phyloP scores from a whole-genome alignment of 1,284 basidiomycete species.

The Irpex sp. region DNA sequence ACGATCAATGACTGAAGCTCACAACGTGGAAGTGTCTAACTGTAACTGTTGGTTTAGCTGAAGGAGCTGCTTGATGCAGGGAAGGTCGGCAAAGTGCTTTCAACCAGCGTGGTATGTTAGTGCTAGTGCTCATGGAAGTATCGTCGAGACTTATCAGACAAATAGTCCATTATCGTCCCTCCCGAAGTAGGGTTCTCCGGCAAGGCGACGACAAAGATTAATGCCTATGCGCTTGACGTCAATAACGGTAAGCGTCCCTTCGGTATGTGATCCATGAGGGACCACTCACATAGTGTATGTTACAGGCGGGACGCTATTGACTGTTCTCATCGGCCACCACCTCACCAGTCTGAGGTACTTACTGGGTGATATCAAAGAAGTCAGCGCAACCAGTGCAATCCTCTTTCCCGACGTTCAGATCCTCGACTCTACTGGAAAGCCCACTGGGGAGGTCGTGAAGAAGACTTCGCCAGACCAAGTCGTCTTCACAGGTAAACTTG shows the following conservation, averaged over 20 bases:
- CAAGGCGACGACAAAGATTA: neutral
- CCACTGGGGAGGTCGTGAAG: constrained; percentile 19
- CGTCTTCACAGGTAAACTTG: constrained; percentile 23
- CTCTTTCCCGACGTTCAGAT: constrained; percentile 24
- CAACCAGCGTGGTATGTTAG: constrained; percentile 22
- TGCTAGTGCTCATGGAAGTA: neutral
- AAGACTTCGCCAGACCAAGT: constrained; percentile 23
- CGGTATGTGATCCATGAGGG: neutral
- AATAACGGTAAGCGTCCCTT: neutral
- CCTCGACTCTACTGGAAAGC: constrained; percentile 19
- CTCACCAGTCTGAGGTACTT: constrained; percentile 24
- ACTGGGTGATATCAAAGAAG: constrained; percentile 27
- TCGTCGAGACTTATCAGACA: too few species aligned
- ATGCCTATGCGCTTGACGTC: neutral
- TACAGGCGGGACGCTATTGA: constrained; percentile 23
- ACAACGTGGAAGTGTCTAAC: neutral
- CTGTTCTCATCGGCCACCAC: constrained; percentile 27
- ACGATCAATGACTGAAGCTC: neutral
- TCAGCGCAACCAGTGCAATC: constrained; percentile 22
- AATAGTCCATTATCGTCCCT: neutral
- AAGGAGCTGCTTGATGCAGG: neutral
- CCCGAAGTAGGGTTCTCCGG: neutral
- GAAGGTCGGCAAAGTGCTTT: constrained; percentile 18
- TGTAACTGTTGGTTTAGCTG: neutral
- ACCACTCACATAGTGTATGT: neutral